A percentile compares a stretch with the other conserved stretches of the same genome.
phyloP scores from a whole-genome alignment of 306 rosid genomes.

The Prunus mume region DNA sequence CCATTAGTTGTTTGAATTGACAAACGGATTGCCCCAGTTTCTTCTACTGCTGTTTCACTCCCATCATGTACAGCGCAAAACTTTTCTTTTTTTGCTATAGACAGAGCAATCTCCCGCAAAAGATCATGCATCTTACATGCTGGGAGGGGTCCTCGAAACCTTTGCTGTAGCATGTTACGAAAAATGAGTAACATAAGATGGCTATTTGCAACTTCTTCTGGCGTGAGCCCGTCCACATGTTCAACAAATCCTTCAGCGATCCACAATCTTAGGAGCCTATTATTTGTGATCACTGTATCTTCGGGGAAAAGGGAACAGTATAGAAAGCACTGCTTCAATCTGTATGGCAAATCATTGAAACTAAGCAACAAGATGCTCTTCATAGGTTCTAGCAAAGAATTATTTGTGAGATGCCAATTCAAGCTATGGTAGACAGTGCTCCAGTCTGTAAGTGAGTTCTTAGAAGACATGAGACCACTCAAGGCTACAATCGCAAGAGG shows the following conservation, averaged over 20 bases:
- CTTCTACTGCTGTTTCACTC: not conserved
- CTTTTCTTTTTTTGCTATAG: not conserved
- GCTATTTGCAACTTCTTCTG: conserved; percentile 5
- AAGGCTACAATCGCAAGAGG: conserved; percentile 17
- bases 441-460: conserved; percentile 13
- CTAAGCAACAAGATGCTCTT: conserved; percentile 23
- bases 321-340: conserved; percentile 15
- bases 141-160: not conserved
- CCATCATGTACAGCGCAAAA: not conserved
- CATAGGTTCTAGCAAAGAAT: conserved; percentile 1
- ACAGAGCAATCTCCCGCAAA: conserved; percentile 12
- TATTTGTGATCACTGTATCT: not conserved
- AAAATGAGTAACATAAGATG: conserved; percentile 15
- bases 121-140: conserved; percentile 28
- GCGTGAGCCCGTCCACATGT: not conserved
- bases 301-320: not conserved
- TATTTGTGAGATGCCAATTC: conserved; percentile 13
- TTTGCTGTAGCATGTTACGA: conserved; percentile 17
- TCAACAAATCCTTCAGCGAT: conserved; percentile 18
- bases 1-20: too few relatives aligned
- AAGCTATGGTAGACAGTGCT: conserved; percentile 8
- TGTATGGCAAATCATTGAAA: conserved; percentile 23
- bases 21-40: not conserved
- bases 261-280: conserved; percentile 9
- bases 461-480: conserved; percentile 23